Evolutionary conservation across 2,329 filamentous ascomycete genomes (phyloP).

Genomic region (Acrocalymma vagum): DNA sequence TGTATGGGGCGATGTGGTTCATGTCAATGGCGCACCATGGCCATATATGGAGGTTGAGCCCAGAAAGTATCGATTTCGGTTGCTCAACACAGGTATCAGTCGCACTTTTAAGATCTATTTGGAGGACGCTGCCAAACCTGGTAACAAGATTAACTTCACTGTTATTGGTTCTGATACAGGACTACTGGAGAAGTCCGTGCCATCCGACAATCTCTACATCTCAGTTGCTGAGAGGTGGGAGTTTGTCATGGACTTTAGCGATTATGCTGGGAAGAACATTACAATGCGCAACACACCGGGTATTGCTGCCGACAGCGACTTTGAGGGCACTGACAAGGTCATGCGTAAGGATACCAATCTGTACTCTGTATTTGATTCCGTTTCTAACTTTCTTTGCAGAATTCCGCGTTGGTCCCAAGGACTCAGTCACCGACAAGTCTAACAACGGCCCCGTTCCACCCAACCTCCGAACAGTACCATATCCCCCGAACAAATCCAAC

Average conservation of each 20-base stretch:
- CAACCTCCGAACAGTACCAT: constrained; percentile 33
- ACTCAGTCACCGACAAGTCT: constrained; percentile 25
- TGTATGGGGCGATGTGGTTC: constrained; percentile 66
- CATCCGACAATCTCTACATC: constrained; percentile 53
- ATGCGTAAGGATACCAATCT: too few species aligned
- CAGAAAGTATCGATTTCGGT: constrained; percentile 66
- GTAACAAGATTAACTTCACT: constrained; percentile 55
- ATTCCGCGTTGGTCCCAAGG: constrained; percentile 59
- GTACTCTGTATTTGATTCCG: too few species aligned
- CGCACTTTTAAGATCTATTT: constrained; percentile 59
- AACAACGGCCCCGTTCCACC: constrained; percentile 39
- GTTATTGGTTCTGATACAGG: constrained; percentile 63
- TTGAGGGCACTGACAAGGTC: constrained; percentile 52
- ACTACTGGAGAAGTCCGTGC: constrained; percentile 57
- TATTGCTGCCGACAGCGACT: constrained; percentile 59
- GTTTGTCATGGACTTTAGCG: constrained; percentile 64
- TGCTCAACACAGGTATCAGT: constrained; percentile 55
- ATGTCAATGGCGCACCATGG: constrained; percentile 68
- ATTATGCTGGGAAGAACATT: constrained; percentile 59
- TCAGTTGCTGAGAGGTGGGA: constrained; percentile 68
- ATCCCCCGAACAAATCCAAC: constrained; percentile 25
- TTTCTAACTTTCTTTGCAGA: too few species aligned
- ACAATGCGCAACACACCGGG: constrained; percentile 54
- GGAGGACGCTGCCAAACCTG: constrained; percentile 34
- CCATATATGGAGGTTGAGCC: constrained; percentile 65